Evolutionary conservation across 1,139 yeast genomes (phyloP).

Genomic region (Hemisphaericaspora xylanilytica): DNA sequence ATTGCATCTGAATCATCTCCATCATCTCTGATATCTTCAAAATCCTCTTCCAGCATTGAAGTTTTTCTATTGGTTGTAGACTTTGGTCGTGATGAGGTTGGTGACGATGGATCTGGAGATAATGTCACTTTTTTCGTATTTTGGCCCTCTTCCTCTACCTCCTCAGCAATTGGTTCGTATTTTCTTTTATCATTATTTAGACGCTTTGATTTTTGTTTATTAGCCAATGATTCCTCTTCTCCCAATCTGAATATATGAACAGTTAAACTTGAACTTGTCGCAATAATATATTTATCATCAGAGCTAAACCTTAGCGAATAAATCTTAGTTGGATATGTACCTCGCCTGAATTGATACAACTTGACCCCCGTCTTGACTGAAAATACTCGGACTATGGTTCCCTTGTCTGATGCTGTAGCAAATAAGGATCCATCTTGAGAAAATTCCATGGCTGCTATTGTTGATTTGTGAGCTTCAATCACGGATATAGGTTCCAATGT

Average conservation of each 20-base stretch:
- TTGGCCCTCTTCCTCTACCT: constrained; percentile 10
- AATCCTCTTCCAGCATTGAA: constrained; percentile 15
- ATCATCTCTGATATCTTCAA: constrained; percentile 20
- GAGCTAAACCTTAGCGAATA: constrained; percentile 77
- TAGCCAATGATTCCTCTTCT: constrained; percentile 53
- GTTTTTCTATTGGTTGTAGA: constrained; percentile 3
- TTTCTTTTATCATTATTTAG: constrained; percentile 21
- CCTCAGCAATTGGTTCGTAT: constrained; percentile 34
- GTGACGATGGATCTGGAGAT: background rate
- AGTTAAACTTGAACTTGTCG: constrained; percentile 88
- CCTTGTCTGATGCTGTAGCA: constrained; percentile 95
- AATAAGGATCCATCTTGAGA: constrained; percentile 78
- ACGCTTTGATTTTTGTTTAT: constrained; percentile 35
- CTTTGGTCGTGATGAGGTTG: constrained; percentile 1
- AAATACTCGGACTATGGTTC: constrained; percentile 88
- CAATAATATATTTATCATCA: constrained; percentile 72
- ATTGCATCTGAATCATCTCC: constrained; percentile 35
- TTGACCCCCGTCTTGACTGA: constrained; percentile 81
- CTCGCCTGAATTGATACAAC: constrained; percentile 86
- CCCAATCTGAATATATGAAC: constrained; percentile 85
- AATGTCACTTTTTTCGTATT: background rate
- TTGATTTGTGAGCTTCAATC: constrained; percentile 89
- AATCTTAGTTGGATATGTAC: constrained; percentile 90
- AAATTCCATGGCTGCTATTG: constrained; percentile 73
- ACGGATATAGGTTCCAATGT: constrained; percentile 83